These are phyloP conservation scores for Penicillium hordei DNA, from an alignment of 2,329 filamentous ascomycete species.

Conservation along the genomic window DNA sequence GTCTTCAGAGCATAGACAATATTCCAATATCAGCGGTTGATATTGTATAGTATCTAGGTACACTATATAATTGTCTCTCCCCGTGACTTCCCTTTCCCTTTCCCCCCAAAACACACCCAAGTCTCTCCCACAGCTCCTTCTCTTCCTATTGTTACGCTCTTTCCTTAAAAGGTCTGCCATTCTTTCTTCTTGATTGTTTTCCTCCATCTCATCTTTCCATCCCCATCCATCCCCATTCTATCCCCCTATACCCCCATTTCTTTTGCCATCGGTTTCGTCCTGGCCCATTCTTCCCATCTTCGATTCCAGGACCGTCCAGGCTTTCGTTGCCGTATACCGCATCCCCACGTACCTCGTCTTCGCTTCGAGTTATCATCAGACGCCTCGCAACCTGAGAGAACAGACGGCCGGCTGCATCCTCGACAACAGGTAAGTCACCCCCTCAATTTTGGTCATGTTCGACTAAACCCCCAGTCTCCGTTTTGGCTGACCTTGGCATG, in stretches of 20 bases:
- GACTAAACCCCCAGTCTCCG: background rate
- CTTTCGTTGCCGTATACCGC: slow-evolving; percentile 9
- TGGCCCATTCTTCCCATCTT: background rate
- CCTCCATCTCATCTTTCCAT: slow-evolving; percentile 19
- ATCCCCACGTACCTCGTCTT: background rate
- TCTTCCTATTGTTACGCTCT: background rate
- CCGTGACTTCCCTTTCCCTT: slow-evolving; percentile 4
- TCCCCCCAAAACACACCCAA: background rate
- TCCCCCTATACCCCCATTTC: slow-evolving; percentile 13
- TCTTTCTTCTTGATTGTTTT: background rate
- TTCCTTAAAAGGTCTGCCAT: slow-evolving; percentile 5
- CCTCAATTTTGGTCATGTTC: background rate
- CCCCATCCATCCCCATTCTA: slow-evolving; percentile 33
- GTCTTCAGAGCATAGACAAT: background rate
- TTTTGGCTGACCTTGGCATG: background rate
- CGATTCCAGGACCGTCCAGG: slow-evolving; percentile 5
- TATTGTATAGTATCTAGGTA: background rate
- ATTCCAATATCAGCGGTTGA: background rate
- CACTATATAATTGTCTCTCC: background rate
- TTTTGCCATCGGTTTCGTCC: slow-evolving; percentile 18
- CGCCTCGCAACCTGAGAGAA: background rate
- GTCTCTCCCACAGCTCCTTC: background rate
- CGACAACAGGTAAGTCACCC: background rate
- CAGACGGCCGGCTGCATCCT: background rate
- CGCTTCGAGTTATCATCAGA: background rate